phyloP scores from a whole-genome alignment of 495 filamentous ascomycete species.

The Neurospora terricola region DNA sequence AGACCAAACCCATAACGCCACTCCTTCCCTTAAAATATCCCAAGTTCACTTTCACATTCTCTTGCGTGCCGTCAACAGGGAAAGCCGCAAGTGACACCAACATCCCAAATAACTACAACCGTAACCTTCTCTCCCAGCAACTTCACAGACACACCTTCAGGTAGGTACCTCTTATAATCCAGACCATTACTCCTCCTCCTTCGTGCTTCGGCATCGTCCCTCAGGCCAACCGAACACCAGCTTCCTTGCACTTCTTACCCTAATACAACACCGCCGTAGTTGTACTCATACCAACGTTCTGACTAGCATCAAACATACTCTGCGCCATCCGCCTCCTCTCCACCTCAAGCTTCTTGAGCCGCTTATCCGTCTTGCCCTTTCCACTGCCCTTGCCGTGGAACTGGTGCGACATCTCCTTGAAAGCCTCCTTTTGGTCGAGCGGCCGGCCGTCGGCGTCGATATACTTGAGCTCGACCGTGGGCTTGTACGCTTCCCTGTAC shows the following conservation, averaged over 20 bases:
- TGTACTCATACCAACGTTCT: constrained; percentile 74
- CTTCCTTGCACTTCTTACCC: constrained; percentile 76
- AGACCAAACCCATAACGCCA: too few relatives aligned
- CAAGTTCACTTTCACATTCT: too few relatives aligned
- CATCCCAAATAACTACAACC: too few relatives aligned
- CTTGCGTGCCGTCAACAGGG: too few relatives aligned
- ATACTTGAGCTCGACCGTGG: constrained; percentile 81
- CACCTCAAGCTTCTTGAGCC: constrained; percentile 91
- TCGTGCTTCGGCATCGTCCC: too few relatives aligned
- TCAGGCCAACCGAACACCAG: constrained; percentile 76
- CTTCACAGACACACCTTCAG: too few relatives aligned
- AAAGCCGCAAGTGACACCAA: too few relatives aligned
- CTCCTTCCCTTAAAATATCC: too few relatives aligned
- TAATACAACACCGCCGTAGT: constrained; percentile 62
- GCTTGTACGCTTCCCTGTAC: constrained; percentile 80
- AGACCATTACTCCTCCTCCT: too few relatives aligned
- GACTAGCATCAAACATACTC: constrained; percentile 71
- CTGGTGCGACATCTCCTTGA: constrained; percentile 79
- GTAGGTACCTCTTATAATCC: too few relatives aligned
- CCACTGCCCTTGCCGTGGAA: constrained; percentile 98
- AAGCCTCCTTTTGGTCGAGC: constrained; percentile 91
- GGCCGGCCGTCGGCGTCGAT: constrained; percentile 74
- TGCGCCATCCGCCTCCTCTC: constrained; percentile 79
- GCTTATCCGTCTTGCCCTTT: constrained; percentile 97
- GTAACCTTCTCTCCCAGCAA: too few relatives aligned